These are phyloP conservation scores for Globisporangium echinulatum DNA, from an alignment of 352 stramenopile species.

Conservation along the genomic window DNA sequence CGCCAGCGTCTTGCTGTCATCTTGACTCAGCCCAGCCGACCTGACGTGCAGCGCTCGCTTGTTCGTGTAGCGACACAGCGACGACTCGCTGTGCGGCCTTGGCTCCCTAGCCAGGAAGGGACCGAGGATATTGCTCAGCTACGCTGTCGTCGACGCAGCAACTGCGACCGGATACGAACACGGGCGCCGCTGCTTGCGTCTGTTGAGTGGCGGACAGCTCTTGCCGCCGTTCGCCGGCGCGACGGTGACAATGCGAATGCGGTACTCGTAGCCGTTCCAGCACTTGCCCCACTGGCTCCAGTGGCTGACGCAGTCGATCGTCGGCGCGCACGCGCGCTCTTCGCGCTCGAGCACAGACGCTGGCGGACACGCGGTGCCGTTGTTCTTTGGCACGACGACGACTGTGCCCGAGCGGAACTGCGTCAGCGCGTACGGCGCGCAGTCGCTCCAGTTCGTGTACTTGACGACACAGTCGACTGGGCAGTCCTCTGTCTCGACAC, in stretches of 20 bases:
- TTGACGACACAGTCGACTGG: conserved; percentile 38
- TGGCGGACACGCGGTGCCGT: conserved; percentile 1
- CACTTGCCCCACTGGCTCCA: conserved; percentile 8
- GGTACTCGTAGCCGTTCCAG: conserved; percentile 26
- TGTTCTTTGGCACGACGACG: conserved; percentile 2
- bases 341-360: conserved; percentile 1
- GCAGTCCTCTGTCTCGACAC: conserved; percentile 21
- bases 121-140: too few species aligned
- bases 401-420: conserved; percentile 5
- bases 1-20: too few species aligned
- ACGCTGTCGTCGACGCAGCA: conserved; percentile 13
- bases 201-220: conserved; percentile 18
- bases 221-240: conserved; percentile 25
- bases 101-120: too few species aligned
- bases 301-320: conserved; percentile 13
- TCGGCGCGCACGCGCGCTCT: conserved; percentile 2
- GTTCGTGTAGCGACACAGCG: too few species aligned
- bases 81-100: too few species aligned
- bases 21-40: too few species aligned
- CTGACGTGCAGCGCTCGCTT: too few species aligned
- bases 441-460: conserved; percentile 26
- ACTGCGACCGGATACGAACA: background rate
- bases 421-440: conserved; percentile 1
- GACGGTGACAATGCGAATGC: conserved; percentile 23
- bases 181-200: conserved; percentile 8